phyloP scores from a whole-genome alignment of 1,284 basidiomycete genomes.

The Ustilago esculenta region DNA sequence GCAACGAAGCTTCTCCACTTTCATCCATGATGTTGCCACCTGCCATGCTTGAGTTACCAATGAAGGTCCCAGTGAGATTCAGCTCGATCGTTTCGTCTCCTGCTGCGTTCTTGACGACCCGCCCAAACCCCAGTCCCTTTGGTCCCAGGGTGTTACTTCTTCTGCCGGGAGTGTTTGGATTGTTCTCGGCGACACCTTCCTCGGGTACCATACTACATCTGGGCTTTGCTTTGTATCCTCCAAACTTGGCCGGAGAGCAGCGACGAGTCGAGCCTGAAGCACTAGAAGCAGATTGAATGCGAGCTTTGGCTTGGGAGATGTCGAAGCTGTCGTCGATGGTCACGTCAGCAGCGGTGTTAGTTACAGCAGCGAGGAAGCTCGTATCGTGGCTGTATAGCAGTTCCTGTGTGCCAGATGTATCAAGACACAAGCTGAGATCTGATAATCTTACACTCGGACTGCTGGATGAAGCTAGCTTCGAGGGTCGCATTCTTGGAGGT shows the following conservation, averaged over 20 bases:
- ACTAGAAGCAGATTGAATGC: conserved; percentile 6
- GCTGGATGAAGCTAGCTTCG: conserved; percentile 11
- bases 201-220: conserved; percentile 39
- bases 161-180: conserved; percentile 7
- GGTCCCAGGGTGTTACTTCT: conserved; percentile 8
- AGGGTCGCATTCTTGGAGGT: conserved; percentile 14
- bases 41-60: conserved; percentile 24
- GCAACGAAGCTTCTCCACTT: conserved; percentile 24
- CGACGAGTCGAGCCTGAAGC: conserved; percentile 1
- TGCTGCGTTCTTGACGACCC: conserved; percentile 37
- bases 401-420: conserved; percentile 29
- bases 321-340: conserved; percentile 48
- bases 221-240: conserved; percentile 14
- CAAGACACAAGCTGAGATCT: conserved; percentile 29
- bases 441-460: conserved; percentile 33
- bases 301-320: conserved; percentile 28
- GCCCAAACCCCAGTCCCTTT: conserved; percentile 23
- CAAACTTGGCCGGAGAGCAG: conserved; percentile 28
- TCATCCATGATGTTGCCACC: conserved; percentile 45
- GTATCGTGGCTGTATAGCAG: conserved; percentile 29
- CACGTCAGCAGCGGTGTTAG: conserved; percentile 35
- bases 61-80: conserved; percentile 36
- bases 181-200: conserved; percentile 12
- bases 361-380: conserved; percentile 31
- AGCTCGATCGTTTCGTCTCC: conserved; percentile 45